Conservation (phyloP, 805 yeast species). For the Dipodascopsis tothii region DNA sequence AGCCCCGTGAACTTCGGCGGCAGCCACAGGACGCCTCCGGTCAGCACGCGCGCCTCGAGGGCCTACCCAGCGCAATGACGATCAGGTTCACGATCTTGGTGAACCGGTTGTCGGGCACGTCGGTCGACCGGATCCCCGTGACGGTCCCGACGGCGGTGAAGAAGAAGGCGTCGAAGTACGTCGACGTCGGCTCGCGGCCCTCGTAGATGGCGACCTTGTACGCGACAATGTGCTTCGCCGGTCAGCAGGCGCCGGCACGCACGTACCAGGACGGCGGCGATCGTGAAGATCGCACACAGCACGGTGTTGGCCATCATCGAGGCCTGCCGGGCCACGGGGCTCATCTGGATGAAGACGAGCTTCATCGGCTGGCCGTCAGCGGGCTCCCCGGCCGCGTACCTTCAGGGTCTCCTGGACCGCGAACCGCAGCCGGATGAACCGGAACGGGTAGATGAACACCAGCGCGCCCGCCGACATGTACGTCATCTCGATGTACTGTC, state of each 20-base stretch:
- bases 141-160: conserved; percentile 13
- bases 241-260: background rate
- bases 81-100: conserved; percentile 5
- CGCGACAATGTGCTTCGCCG: conserved; percentile 5
- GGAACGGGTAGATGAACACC: conserved; percentile 8
- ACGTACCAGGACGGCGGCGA: conserved; percentile 9
- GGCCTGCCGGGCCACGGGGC: conserved; percentile 2
- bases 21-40: conserved; percentile 13
- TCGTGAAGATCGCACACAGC: conserved; percentile 5
- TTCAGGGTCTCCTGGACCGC: conserved; percentile 5
- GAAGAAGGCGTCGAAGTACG: conserved; percentile 13
- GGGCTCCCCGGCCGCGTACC: background rate
- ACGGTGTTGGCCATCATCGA: conserved; percentile 2
- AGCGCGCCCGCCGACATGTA: conserved; percentile 13
- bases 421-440: conserved; percentile 5
- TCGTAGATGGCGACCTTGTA: conserved; percentile 4
- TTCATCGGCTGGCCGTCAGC: conserved; percentile 5
- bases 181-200: conserved; percentile 2
- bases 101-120: conserved; percentile 10
- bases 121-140: conserved; percentile 6
- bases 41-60: no score
- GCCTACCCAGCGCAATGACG: conserved; percentile 7
- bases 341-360: conserved; percentile 1
- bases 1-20: conserved; percentile 8
- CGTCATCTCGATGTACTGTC: conserved; percentile 8